phyloP scores from a whole-genome alignment of 2,329 filamentous ascomycete species.

The Westerdykella aurantiaca region DNA sequence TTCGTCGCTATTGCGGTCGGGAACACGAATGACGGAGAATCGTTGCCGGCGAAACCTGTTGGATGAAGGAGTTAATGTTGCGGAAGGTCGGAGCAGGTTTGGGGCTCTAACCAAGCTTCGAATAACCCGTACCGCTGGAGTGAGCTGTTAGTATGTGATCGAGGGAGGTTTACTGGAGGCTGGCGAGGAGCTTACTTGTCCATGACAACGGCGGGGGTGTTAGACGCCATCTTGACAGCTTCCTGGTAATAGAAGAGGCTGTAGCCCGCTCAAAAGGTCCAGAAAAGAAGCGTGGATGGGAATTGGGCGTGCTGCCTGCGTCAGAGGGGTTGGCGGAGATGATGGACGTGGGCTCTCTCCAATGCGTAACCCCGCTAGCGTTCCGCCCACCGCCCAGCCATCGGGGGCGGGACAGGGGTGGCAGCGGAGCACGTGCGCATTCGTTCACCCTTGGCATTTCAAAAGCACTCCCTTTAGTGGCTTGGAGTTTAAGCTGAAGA shows the following conservation, averaged over 20 bases:
- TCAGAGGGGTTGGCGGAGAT: constrained; percentile 21
- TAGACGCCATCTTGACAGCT: constrained; percentile 71
- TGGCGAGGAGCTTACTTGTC: constrained; percentile 77
- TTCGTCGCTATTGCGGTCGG: constrained; percentile 98
- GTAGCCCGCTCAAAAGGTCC: neutral
- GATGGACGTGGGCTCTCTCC: constrained; percentile 18
- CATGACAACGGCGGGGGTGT: constrained; percentile 99
- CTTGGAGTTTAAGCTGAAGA: too few species aligned
- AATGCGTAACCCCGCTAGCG: constrained; percentile 18
- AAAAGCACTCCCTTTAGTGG: too few species aligned
- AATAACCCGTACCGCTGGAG: constrained; percentile 93
- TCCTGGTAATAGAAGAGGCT: constrained; percentile 9
- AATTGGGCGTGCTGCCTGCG: constrained; percentile 17
- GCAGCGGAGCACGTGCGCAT: neutral
- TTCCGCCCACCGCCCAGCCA: constrained; percentile 12
- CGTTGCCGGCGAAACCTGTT: constrained; percentile 94
- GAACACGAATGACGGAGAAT: constrained; percentile 98
- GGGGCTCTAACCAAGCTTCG: constrained; percentile 76
- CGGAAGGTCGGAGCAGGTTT: constrained; percentile 2
- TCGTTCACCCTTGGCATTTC: neutral
- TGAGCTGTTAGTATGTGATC: constrained; percentile 36
- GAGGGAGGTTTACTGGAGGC: constrained; percentile 21
- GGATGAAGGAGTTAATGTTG: neutral
- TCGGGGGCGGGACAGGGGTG: neutral
- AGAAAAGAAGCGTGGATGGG: constrained; percentile 13